Percentiles rank a stretch among this genome's conserved stretches.
Conservation (phyloP, 2,329 filamentous ascomycete genomes). For the Fusarium sp. region DNA sequence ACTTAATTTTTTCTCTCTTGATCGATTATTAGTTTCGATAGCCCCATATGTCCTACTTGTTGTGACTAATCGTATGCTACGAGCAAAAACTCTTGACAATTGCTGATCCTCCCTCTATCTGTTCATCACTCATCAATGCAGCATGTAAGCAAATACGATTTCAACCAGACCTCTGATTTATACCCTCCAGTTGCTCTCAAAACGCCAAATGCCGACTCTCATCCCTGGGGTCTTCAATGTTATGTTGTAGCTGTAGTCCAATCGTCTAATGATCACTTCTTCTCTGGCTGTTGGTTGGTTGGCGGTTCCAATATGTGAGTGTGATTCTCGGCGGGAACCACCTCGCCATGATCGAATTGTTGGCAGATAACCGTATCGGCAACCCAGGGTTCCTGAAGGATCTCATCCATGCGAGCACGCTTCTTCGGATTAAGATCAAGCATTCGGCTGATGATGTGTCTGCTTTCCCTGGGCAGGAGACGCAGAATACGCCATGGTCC, state of each 20-base stretch:
- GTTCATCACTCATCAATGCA: slow-evolving; percentile 40
- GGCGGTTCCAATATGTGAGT: slow-evolving; percentile 87
- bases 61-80: slow-evolving; percentile 20
- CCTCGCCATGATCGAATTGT: slow-evolving; percentile 77
- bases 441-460: slow-evolving; percentile 93
- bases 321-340: slow-evolving; percentile 82
- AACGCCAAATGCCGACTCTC: slow-evolving; percentile 42
- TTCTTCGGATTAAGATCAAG: slow-evolving; percentile 87
- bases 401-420: slow-evolving; percentile 86
- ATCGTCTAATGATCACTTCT: slow-evolving; percentile 39
- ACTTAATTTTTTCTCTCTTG: slow-evolving; percentile 7
- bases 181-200: slow-evolving; percentile 36
- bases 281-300: slow-evolving; percentile 55
- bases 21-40: slow-evolving; percentile 1
- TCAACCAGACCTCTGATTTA: slow-evolving; percentile 31
- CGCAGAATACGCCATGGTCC: slow-evolving; percentile 92
- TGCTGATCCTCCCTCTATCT: slow-evolving; percentile 47
- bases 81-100: slow-evolving; percentile 32
- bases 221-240: slow-evolving; percentile 14
- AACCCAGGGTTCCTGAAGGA: slow-evolving; percentile 92
- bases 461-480: slow-evolving; percentile 87
- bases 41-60: slow-evolving; percentile 2
- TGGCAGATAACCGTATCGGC: slow-evolving; percentile 84
- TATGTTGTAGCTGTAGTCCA: slow-evolving; percentile 1
- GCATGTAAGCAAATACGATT: slow-evolving; percentile 37